Conservation (phyloP, 768 basidiomycete genomes). For the Clitopilus hobsonii region DNA sequence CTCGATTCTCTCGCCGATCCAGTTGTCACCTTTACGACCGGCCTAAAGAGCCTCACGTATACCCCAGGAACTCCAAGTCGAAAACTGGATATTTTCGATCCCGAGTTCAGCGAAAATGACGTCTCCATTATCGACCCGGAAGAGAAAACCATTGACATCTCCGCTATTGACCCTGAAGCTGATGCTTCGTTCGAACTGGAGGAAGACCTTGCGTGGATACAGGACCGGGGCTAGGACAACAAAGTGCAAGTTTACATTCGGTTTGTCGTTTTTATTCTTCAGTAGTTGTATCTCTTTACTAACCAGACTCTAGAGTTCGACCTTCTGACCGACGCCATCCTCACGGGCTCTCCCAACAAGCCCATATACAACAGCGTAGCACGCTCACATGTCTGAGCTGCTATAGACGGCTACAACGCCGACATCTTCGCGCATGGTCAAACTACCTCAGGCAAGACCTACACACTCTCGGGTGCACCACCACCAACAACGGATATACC, state of each 20-base stretch:
- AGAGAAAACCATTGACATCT: slow-evolving; percentile 70
- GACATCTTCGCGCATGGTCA: slow-evolving; percentile 95
- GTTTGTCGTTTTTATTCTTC: slow-evolving; percentile 26
- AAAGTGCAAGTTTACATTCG: slow-evolving; percentile 85
- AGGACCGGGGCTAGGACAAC: slow-evolving; percentile 66
- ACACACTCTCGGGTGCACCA: slow-evolving; percentile 57
- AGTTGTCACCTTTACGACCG: slow-evolving; percentile 33
- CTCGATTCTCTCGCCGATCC: neutral
- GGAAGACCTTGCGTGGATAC: slow-evolving; percentile 36
- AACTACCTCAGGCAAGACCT: slow-evolving; percentile 65
- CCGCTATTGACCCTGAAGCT: slow-evolving; percentile 57
- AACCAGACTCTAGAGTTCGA: slow-evolving; percentile 46
- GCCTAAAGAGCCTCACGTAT: slow-evolving; percentile 35
- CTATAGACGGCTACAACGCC: slow-evolving; percentile 96
- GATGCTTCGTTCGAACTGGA: slow-evolving; percentile 71
- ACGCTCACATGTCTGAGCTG: slow-evolving; percentile 76
- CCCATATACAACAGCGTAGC: slow-evolving; percentile 74
- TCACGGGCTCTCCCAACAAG: slow-evolving; percentile 77
- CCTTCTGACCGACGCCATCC: slow-evolving; percentile 66
- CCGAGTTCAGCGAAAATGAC: slow-evolving; percentile 64
- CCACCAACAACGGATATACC: slow-evolving; percentile 35
- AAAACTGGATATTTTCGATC: slow-evolving; percentile 33
- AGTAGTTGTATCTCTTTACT: neutral
- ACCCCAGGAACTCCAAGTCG: slow-evolving; percentile 49
- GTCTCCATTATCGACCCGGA: slow-evolving; percentile 71